Conservation (phyloP, 495 filamentous ascomycete genomes). For the Gamarada debralockiae region DNA sequence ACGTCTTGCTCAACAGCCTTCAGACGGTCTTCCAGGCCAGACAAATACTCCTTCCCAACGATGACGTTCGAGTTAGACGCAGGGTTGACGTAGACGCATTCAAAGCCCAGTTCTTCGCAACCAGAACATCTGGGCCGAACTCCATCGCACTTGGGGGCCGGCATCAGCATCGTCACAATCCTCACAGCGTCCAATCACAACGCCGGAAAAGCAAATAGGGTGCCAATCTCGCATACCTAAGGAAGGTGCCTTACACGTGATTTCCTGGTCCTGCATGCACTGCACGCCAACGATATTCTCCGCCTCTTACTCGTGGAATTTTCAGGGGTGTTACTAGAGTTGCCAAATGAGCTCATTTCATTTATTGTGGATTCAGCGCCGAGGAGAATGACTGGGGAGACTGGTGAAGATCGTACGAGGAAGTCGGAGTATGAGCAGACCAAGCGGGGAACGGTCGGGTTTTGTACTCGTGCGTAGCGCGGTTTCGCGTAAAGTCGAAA, state of each 20-base stretch:
- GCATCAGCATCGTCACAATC: background rate
- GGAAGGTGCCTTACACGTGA: slow-evolving; percentile 32
- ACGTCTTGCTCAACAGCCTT: slow-evolving; percentile 23
- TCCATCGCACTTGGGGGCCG: slow-evolving; percentile 38
- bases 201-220: too few relatives aligned
- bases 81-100: slow-evolving; percentile 41
- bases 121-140: slow-evolving; percentile 38
- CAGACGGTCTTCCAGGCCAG: slow-evolving; percentile 14
- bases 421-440: too few relatives aligned
- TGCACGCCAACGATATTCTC: slow-evolving; percentile 38
- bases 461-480: too few relatives aligned
- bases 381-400: too few relatives aligned
- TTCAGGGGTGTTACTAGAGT: too few relatives aligned
- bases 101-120: slow-evolving; percentile 39
- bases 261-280: slow-evolving; percentile 41
- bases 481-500: too few relatives aligned
- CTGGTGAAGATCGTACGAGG: too few relatives aligned
- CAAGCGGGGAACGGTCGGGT: too few relatives aligned
- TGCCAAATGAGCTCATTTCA: too few relatives aligned
- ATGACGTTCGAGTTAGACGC: slow-evolving; percentile 38
- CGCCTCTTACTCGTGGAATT: slow-evolving; percentile 36
- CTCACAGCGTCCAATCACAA: background rate
- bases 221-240: background rate
- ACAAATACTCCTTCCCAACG: slow-evolving; percentile 37
- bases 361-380: too few relatives aligned